Percentiles rank a stretch among this genome's conserved stretches.
These are phyloP conservation scores for Ensete glaucum DNA, from an alignment of 176 grass and related monocot species.

Conservation along the genomic window DNA sequence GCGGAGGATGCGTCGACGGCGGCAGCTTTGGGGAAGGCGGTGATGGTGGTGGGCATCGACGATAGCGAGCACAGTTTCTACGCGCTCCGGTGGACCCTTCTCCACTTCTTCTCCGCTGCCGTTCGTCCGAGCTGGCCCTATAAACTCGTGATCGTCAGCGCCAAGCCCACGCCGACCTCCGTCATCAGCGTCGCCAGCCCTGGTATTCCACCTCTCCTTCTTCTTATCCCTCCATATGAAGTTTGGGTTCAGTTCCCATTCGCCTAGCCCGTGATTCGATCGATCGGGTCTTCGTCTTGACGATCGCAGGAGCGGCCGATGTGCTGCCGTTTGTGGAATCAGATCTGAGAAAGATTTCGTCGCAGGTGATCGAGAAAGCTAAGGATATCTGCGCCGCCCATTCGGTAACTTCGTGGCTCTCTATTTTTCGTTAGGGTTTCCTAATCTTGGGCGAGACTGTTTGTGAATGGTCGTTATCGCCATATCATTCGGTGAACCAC, in stretches of 20 bases:
- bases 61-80: conserved; percentile 90
- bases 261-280: no score
- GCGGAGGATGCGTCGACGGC: neutral
- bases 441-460: neutral
- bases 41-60: conserved; percentile 76
- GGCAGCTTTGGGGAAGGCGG: conserved; percentile 26
- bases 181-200: conserved; percentile 57
- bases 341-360: conserved; percentile 39
- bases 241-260: neutral
- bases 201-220: conserved; percentile 17
- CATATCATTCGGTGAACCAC: no score
- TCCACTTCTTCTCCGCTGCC: conserved; percentile 60
- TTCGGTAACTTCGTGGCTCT: neutral
- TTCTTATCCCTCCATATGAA: neutral
- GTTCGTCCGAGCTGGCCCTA: conserved; percentile 20
- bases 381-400: conserved; percentile 40
- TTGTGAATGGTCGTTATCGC: no score
- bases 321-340: conserved; percentile 62
- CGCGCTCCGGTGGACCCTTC: conserved; percentile 80
- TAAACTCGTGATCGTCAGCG: conserved; percentile 61
- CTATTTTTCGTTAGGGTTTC: neutral
- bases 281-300: neutral
- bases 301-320: conserved; percentile 37
- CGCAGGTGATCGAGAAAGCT: conserved; percentile 48
- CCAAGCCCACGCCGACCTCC: conserved; percentile 50